A percentile compares a stretch with the other conserved stretches of the same genome.
Evolutionary conservation across 2,329 filamentous ascomycete genomes (phyloP).

Genomic region (Thelonectria olida): DNA sequence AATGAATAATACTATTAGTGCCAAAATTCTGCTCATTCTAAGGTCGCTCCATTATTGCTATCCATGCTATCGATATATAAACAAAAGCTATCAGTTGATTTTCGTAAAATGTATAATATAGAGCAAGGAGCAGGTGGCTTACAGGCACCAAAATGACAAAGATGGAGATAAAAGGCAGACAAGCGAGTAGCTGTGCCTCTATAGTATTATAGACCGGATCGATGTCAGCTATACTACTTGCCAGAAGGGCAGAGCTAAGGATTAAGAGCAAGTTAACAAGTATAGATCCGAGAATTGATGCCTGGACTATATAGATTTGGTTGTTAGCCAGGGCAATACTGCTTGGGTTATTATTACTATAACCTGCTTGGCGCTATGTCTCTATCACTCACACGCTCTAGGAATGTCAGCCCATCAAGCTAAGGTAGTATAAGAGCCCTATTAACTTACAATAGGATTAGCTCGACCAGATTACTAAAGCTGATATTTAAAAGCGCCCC

Average conservation of each 20-base stretch:
- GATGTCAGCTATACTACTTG: conserved; percentile 73
- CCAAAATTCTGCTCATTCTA: conserved; percentile 82
- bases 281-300: conserved; percentile 79
- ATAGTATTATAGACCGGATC: conserved; percentile 61
- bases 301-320: conserved; percentile 81
- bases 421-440: too few species aligned
- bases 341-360: conserved; percentile 24
- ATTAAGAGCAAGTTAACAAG: conserved; percentile 79
- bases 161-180: conserved; percentile 48
- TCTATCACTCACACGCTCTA: conserved; percentile 45
- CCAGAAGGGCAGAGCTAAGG: conserved; percentile 77
- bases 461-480: conserved; percentile 70
- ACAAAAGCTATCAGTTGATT: conserved; percentile 50
- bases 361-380: neutral
- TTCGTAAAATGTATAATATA: neutral
- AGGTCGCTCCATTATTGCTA: conserved; percentile 66
- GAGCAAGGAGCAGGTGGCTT: conserved; percentile 5
- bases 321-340: conserved; percentile 63
- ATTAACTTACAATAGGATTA: conserved; percentile 63
- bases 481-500: conserved; percentile 70
- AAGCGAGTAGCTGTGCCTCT: conserved; percentile 47
- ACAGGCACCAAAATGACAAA: conserved; percentile 51
- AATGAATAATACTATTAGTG: conserved; percentile 76
- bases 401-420: conserved; percentile 36
- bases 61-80: conserved; percentile 62